Evolutionary conservation across 768 basidiomycete genomes (phyloP), one percentile per base, ranked within the genome.

Genomic region (Termitomyces sp.): DNA sequence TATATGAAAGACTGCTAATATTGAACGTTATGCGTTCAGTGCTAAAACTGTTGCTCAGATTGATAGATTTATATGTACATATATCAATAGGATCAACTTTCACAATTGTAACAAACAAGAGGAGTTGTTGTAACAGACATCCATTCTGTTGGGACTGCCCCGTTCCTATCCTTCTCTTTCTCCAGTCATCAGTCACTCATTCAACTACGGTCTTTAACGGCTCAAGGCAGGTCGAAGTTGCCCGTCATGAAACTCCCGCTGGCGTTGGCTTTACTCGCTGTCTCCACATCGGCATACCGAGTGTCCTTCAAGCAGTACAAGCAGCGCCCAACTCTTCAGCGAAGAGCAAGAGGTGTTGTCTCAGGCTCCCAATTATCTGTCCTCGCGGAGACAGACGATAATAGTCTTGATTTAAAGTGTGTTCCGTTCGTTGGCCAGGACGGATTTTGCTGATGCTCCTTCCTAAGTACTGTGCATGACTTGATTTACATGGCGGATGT

Each of bases 401-500:
- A 70, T 51, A 68, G 68, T 45, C 72, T 83, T 45, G 72, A 76
- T 64, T 67, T 82, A 35, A 73, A 69, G 83, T 85, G 56, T 16
- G 76, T 69, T 41, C n/a, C 27, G 28, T 37, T 10, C 19, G 2
- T 40, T 35, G n/a, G 27, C 16, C 11, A 4, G 34, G 30, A 23
- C 19, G 42, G 52, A 21, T 44, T 19, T 30, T 54, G n/a, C 23
- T 35, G 16, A 17, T 44, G 27, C 43, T 54, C 16, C 25, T 54
- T 12, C 5, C 37, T 4, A 57, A 92, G 89, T 64, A 82, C 87
- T 60, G 79, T 84, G 27, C 80, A 85, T 59, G 91, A 93, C 71
- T 67, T 93, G 69, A 77, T 93, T 57, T 94, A 94, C 63, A 79
- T 91, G 55, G 80, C 84, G 54, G 85, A 92, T 65, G 89, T 89